Evolutionary conservation across 805 yeast genomes (phyloP).

Genomic region (Komagataella pseudopastoris): DNA sequence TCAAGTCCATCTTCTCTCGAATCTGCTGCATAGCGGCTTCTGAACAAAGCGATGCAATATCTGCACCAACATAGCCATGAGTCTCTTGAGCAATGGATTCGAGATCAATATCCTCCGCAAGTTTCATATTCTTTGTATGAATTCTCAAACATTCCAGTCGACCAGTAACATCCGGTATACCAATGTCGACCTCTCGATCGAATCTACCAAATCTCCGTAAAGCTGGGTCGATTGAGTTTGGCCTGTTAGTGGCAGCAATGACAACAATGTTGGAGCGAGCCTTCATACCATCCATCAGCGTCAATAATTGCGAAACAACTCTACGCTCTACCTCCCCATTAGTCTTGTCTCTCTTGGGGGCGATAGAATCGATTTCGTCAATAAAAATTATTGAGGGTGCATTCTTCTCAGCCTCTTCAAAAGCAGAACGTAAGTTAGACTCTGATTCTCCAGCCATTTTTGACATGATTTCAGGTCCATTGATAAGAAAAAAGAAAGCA

Average conservation of each 20-base stretch:
- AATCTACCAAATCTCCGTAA: constrained; percentile 77
- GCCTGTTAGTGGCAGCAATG: constrained; percentile 93
- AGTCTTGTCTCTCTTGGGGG: constrained; percentile 99
- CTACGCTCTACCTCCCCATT: constrained; percentile 99
- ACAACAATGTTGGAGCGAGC: constrained; percentile 98
- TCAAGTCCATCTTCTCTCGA: constrained; percentile 97
- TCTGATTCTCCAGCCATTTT: constrained; percentile 99
- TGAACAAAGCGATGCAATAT: constrained; percentile 95
- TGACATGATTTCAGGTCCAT: constrained; percentile 99
- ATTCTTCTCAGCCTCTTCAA: constrained; percentile 98
- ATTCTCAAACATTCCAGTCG: constrained; percentile 93
- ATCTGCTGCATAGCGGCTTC: constrained; percentile 99
- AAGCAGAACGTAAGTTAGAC: constrained; percentile 92
- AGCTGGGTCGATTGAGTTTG: constrained; percentile 79
- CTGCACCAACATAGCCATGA: constrained; percentile 99
- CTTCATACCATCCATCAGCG: constrained; percentile 99
- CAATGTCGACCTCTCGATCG: constrained; percentile 78
- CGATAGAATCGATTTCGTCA: constrained; percentile 97
- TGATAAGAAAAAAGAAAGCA: constrained; percentile 94
- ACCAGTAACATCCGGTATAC: constrained; percentile 96
- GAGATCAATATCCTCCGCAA: constrained; percentile 87
- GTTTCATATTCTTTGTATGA: constrained; percentile 97
- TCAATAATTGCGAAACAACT: constrained; percentile 93
- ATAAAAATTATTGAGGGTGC: constrained; percentile 92
- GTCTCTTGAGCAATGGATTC: constrained; percentile 95